Conservation (phyloP, 805 yeast species). For the Spathaspora gorwiae region DNA sequence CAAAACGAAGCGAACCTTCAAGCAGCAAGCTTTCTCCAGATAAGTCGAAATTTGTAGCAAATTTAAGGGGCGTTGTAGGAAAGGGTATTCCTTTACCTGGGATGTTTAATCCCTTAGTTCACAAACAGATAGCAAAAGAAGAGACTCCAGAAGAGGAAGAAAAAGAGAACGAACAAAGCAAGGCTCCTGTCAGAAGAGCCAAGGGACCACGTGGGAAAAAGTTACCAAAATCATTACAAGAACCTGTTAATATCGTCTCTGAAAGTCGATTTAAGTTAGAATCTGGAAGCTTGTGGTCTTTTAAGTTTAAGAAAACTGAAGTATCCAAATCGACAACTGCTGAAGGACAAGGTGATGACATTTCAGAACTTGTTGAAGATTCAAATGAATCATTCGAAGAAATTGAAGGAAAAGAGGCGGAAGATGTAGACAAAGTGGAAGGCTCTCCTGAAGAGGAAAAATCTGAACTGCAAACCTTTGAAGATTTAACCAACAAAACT, state of each 20-base stretch:
- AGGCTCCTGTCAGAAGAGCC: constrained; percentile 46
- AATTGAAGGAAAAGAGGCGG: neutral
- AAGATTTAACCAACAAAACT: too few relatives aligned
- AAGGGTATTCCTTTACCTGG: constrained; percentile 50
- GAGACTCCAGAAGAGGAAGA: constrained; percentile 10
- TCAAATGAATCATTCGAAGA: neutral
- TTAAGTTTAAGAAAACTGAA: constrained; percentile 1
- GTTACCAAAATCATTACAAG: constrained; percentile 54
- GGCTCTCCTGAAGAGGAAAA: constrained; percentile 2
- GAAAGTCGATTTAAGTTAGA: constrained; percentile 30
- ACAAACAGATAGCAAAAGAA: neutral
- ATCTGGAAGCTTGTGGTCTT: constrained; percentile 34
- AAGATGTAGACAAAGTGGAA: constrained; percentile 14
- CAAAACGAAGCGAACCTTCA: neutral
- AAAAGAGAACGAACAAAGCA: constrained; percentile 5
- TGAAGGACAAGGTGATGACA: neutral
- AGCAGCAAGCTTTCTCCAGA: neutral
- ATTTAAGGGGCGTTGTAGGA: constrained; percentile 55
- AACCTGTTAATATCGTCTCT: constrained; percentile 31
- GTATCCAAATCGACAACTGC: too few relatives aligned
- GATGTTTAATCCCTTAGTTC: constrained; percentile 40
- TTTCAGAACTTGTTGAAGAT: neutral
- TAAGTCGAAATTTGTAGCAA: constrained; percentile 19
- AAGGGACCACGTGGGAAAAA: constrained; percentile 74
- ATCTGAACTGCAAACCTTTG: neutral